phyloP scores from a whole-genome alignment of 2,329 filamentous ascomycete species.

The Lecanosticta acicola region DNA sequence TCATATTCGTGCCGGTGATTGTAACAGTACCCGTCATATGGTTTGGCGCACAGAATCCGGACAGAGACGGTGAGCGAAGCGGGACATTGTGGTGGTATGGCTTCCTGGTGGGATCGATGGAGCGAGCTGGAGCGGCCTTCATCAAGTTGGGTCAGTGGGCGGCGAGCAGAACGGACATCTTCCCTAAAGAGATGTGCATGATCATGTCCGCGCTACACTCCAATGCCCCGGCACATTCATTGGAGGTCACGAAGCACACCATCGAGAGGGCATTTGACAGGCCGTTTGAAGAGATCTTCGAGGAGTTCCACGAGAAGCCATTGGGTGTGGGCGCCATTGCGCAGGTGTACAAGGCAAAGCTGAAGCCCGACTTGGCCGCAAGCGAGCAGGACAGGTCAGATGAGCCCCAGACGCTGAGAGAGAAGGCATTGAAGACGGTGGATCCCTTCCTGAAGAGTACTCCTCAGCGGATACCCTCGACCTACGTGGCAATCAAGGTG shows the following conservation, averaged over 20 bases:
- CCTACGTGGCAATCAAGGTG: conserved; percentile 93
- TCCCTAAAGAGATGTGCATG: conserved; percentile 83
- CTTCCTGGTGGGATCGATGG: conserved; percentile 84
- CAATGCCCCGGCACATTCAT: conserved; percentile 83
- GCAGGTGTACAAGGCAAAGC: conserved; percentile 92
- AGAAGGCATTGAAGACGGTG: conserved; percentile 73
- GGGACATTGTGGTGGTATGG: conserved; percentile 94
- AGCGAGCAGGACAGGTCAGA: conserved; percentile 54
- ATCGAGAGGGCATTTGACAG: conserved; percentile 78
- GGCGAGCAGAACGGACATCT: conserved; percentile 91
- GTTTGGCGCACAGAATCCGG: conserved; percentile 60
- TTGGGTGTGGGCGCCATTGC: conserved; percentile 93
- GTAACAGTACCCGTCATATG: conserved; percentile 72
- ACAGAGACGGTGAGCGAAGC: conserved; percentile 66
- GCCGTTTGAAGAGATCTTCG: conserved; percentile 84
- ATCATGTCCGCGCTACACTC: conserved; percentile 95
- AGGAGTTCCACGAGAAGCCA: conserved; percentile 85
- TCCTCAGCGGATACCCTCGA: conserved; percentile 78
- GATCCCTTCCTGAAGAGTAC: conserved; percentile 81
- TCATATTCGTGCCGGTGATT: conserved; percentile 90
- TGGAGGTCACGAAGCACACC: conserved; percentile 71
- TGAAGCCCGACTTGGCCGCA: conserved; percentile 70
- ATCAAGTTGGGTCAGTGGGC: conserved; percentile 99
- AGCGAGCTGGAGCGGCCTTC: conserved; percentile 87
- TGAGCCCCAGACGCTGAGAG: conserved; percentile 53